Conservation (phyloP, 1,284 basidiomycete species). For the Takashimella koratensis region DNA sequence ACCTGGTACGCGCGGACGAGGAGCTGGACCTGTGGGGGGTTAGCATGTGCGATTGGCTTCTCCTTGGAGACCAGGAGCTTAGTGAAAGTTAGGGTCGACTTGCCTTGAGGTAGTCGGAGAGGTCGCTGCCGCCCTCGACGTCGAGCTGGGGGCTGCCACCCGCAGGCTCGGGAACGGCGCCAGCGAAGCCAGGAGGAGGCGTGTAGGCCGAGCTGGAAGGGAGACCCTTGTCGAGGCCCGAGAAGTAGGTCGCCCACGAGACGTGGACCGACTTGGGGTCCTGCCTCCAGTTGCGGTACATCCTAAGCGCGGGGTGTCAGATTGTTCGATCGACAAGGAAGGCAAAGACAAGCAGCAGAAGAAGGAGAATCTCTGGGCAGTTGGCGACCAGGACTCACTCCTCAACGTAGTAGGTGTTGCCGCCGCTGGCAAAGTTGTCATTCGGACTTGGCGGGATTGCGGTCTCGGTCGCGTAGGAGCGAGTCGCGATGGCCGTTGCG, state of each 20-base stretch:
- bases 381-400: conserved; percentile 53
- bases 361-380: too few relatives aligned
- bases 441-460: conserved; percentile 45
- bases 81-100: too few relatives aligned
- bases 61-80: too few relatives aligned
- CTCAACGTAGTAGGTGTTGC: conserved; percentile 91
- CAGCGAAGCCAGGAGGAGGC: conserved; percentile 63
- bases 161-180: conserved; percentile 59
- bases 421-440: conserved; percentile 76
- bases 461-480: conserved; percentile 36
- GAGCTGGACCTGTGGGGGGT: conserved; percentile 72
- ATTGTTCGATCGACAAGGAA: too few relatives aligned
- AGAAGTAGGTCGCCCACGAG: conserved; percentile 95
- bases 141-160: conserved; percentile 81
- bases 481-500: conserved; percentile 10
- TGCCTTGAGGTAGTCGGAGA: conserved; percentile 94
- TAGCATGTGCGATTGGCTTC: conserved; percentile 1
- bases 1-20: conserved; percentile 98
- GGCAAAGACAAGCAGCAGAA: too few relatives aligned
- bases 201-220: conserved; percentile 78
- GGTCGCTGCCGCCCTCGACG: conserved; percentile 59
- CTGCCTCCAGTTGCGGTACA: conserved; percentile 86
- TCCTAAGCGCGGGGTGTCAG: conserved; percentile 49
- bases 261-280: conserved; percentile 89
- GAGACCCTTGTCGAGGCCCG: conserved; percentile 85